A percentile compares a stretch with the other conserved stretches of the same genome.
phyloP scores from a whole-genome alignment of 148 eudicot genomes.

The Amaranthus palmeri region DNA sequence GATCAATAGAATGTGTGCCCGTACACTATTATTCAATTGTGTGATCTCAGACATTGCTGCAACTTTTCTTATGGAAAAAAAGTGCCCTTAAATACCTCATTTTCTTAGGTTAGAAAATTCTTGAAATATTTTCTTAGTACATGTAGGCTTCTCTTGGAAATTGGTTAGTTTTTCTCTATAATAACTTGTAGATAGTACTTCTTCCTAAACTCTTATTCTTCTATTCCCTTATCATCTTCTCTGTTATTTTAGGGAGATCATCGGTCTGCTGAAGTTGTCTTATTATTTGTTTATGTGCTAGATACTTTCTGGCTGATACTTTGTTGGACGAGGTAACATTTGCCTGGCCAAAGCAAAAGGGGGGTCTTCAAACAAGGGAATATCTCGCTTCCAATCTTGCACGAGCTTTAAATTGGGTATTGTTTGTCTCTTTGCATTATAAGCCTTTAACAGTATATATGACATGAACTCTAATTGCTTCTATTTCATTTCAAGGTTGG shows the following conservation, averaged over 20 bases:
- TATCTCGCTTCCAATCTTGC: slow-evolving; percentile 73
- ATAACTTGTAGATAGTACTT: too few species aligned
- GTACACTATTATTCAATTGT: too few species aligned
- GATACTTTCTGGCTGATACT: slow-evolving; percentile 82
- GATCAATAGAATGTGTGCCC: too few species aligned
- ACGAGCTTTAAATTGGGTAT: slow-evolving; percentile 77
- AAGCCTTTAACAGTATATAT: background rate
- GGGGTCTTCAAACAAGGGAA: slow-evolving; percentile 52
- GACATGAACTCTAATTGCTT: background rate
- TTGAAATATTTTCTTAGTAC: too few species aligned
- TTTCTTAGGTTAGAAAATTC: too few species aligned
- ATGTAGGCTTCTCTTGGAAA: too few species aligned
- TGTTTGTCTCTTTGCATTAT: background rate
- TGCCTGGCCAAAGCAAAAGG: slow-evolving; percentile 89
- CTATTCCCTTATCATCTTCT: background rate
- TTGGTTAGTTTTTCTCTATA: too few species aligned
- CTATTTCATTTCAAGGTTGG: slow-evolving; percentile 56
- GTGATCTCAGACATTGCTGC: too few species aligned
- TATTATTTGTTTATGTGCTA: slow-evolving; percentile 19
- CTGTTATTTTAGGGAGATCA: background rate
- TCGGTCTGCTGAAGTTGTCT: slow-evolving; percentile 3
- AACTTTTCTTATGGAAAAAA: too few species aligned
- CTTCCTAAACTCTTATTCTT: background rate
- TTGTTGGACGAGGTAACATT: slow-evolving; percentile 81
- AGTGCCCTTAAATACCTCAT: too few species aligned